Conservation (phyloP, 768 basidiomycete species). For the Leccinum fibrillosum region DNA sequence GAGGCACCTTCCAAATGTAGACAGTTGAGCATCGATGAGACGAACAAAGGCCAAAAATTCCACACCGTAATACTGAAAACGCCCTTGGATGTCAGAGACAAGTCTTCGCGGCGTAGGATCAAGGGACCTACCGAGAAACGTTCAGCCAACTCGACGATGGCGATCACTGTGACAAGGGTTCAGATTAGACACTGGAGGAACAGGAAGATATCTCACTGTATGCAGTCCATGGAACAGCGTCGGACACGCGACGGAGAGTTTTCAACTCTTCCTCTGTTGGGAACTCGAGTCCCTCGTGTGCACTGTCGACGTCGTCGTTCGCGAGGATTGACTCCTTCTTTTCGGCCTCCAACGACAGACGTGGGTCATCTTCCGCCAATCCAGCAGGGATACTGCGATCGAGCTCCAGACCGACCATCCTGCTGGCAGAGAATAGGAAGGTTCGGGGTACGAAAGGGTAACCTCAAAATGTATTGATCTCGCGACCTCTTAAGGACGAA, state of each 20-base stretch:
- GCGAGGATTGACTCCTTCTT: conserved; percentile 20
- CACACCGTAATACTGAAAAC: conserved; percentile 45
- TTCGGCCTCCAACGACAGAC: conserved; percentile 5
- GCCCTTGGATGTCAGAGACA: neutral
- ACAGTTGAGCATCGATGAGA: neutral
- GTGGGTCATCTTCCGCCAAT: conserved; percentile 11
- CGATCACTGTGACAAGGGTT: conserved; percentile 46
- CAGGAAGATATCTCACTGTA: conserved; percentile 28
- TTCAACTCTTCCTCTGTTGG: conserved; percentile 60
- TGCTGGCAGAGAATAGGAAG: neutral
- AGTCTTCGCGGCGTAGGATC: neutral
- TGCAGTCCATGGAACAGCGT: conserved; percentile 55
- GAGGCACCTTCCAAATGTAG: conserved; percentile 30
- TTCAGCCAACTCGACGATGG: conserved; percentile 65
- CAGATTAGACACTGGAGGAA: neutral
- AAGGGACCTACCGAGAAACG: conserved; percentile 57
- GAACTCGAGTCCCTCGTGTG: conserved; percentile 54
- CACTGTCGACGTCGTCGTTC: conserved; percentile 30
- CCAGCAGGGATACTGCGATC: conserved; percentile 11
- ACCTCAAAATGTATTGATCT: neutral
- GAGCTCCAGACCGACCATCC: conserved; percentile 11
- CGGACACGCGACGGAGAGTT: conserved; percentile 60
- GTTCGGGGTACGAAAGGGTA: neutral
- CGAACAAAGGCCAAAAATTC: conserved; percentile 2
- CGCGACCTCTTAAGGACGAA: conserved; percentile 11